Evolutionary conservation across 345 rosid genomes (phyloP).

Genomic region (Sonneratia caseolaris): DNA sequence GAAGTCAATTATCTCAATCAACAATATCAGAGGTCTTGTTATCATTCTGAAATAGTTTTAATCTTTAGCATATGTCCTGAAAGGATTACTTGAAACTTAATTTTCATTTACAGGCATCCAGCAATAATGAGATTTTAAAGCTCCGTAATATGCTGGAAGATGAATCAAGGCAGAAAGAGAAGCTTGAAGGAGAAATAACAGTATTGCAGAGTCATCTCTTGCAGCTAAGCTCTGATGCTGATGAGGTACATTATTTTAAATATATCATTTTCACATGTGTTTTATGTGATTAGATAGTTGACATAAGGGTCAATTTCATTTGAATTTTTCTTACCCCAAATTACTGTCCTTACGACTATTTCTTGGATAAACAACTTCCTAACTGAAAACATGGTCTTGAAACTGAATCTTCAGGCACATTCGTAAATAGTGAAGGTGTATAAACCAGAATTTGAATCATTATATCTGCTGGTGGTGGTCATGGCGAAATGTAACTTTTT

Average conservation of each 20-base stretch:
- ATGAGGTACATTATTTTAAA: slow-evolving; percentile 58
- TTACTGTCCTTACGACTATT: background rate
- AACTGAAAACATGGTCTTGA: background rate
- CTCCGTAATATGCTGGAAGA: slow-evolving; percentile 81
- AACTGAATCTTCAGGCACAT: background rate
- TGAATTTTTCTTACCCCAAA: no score
- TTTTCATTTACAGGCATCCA: slow-evolving; percentile 38
- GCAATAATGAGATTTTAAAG: slow-evolving; percentile 65
- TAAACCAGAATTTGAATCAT: background rate
- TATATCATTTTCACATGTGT: background rate
- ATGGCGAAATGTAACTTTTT: background rate
- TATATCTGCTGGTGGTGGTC: background rate
- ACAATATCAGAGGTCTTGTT: slow-evolving; percentile 57
- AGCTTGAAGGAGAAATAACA: slow-evolving; percentile 74
- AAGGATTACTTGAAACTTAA: slow-evolving; percentile 5
- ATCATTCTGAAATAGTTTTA: slow-evolving; percentile 6
- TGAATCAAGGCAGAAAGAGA: slow-evolving; percentile 59
- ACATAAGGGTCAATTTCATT: no score
- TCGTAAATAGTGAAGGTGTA: no score
- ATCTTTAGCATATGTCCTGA: background rate
- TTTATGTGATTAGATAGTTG: background rate
- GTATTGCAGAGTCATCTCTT: slow-evolving; percentile 60
- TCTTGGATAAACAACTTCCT: background rate
- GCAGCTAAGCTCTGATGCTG: slow-evolving; percentile 79
- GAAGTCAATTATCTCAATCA: slow-evolving; percentile 47